Percentiles rank a stretch among this genome's conserved stretches.
Conservation (phyloP, 1,139 yeast genomes). For the Geotrichum aggregatum region DNA sequence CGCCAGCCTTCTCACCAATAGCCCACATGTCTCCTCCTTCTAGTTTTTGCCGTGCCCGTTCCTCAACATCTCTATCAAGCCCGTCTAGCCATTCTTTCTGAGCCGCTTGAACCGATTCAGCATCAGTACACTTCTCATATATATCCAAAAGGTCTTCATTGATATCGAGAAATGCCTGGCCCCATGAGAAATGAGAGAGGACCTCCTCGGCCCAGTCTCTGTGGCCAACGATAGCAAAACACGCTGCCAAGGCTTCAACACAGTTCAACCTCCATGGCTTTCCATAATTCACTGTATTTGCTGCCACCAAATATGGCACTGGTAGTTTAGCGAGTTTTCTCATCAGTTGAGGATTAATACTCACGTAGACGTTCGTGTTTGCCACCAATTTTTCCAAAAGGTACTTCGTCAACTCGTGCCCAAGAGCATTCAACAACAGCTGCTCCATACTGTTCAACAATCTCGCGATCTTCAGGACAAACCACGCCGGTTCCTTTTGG, state of each 20-base stretch:
- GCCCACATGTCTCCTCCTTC: constrained; percentile 65
- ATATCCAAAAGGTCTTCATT: constrained; percentile 72
- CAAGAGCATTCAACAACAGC: constrained; percentile 98
- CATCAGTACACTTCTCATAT: constrained; percentile 77
- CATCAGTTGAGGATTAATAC: neutral
- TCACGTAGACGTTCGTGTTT: constrained; percentile 63
- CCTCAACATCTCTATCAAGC: constrained; percentile 64
- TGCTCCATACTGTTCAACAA: constrained; percentile 78
- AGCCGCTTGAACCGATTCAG: constrained; percentile 65
- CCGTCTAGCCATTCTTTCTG: constrained; percentile 71
- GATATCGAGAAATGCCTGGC: constrained; percentile 74
- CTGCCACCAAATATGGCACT: constrained; percentile 89
- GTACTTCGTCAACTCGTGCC: constrained; percentile 96
- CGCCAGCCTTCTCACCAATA: constrained; percentile 70
- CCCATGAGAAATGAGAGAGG: constrained; percentile 86
- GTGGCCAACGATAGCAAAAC: constrained; percentile 91
- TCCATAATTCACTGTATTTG: constrained; percentile 95
- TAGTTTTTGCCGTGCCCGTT: constrained; percentile 50
- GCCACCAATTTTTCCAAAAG: constrained; percentile 89
- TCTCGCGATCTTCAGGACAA: constrained; percentile 77
- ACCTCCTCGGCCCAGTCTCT: constrained; percentile 81
- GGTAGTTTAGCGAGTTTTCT: neutral
- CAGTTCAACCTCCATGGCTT: constrained; percentile 94
- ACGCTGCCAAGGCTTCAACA: constrained; percentile 96
- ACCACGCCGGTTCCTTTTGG: constrained; percentile 91